These are phyloP conservation scores for Podila epigama DNA, from an alignment of 192 early-diverging fungal genomes.

Conservation along the genomic window DNA sequence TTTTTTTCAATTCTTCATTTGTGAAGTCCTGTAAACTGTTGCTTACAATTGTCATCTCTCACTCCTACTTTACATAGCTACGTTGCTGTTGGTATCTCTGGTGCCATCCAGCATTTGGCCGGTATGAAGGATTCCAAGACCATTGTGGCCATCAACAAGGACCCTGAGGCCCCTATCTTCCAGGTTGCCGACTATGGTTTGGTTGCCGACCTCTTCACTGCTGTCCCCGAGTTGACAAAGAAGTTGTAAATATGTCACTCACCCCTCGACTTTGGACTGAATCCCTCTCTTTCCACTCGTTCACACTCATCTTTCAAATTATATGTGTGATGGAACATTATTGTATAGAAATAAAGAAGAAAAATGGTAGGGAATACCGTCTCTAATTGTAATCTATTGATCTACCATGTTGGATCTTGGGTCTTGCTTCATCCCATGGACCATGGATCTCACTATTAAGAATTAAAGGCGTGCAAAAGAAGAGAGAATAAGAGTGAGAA, in stretches of 20 bases:
- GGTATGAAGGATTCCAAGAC: conserved; percentile 99
- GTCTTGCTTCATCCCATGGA: conserved; percentile 96
- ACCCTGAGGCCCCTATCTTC: conserved; percentile 99
- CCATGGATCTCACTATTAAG: conserved; percentile 87
- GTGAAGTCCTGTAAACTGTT: neutral
- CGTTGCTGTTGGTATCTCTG: conserved; percentile 95
- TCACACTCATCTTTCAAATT: too few relatives aligned
- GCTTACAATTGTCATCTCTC: neutral
- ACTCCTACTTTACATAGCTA: conserved; percentile 68
- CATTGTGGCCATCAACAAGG: conserved; percentile 99
- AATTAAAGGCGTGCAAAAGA: conserved; percentile 6
- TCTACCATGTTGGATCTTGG: conserved; percentile 66
- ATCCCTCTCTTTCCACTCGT: neutral
- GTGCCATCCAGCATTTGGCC: conserved; percentile 97
- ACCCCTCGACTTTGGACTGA: too few relatives aligned
- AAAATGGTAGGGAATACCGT: neutral
- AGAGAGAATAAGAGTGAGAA: neutral
- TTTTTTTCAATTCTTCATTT: neutral
- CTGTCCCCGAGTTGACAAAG: conserved; percentile 91
- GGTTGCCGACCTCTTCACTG: conserved; percentile 93
- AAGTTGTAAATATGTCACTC: conserved; percentile 77
- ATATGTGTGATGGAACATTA: too few relatives aligned
- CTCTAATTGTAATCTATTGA: conserved; percentile 38
- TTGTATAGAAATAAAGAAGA: conserved; percentile 2
- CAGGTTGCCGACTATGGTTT: conserved; percentile 97